Evolutionary conservation across 2,329 filamentous ascomycete species (phyloP).

Genomic region (Huntiella bhutanensis): DNA sequence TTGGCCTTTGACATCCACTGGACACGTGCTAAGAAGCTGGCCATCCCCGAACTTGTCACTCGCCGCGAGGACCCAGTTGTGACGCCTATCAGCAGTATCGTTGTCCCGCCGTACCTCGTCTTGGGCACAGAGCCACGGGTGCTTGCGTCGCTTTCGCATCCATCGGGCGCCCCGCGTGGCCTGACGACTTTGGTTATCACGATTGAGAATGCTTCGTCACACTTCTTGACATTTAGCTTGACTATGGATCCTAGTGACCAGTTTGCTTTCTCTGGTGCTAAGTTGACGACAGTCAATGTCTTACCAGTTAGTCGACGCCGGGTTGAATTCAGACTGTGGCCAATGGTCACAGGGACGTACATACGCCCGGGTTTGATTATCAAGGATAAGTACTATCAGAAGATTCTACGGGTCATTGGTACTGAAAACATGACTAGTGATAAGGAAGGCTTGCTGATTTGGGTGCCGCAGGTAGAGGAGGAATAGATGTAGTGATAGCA

Average conservation of each 20-base stretch:
- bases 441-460: constrained; percentile 44
- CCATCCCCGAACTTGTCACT: constrained; percentile 1
- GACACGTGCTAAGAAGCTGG: constrained; percentile 34
- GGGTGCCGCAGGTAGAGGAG: constrained; percentile 27
- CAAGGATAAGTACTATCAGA: constrained; percentile 82
- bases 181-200: constrained; percentile 36
- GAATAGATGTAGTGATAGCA: background rate
- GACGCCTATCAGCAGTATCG: constrained; percentile 48
- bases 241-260: constrained; percentile 82
- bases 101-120: constrained; percentile 62
- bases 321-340: constrained; percentile 56
- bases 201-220: constrained; percentile 84
- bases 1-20: constrained; percentile 59
- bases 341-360: constrained; percentile 47
- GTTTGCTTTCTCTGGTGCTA: constrained; percentile 83
- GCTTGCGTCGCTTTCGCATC: constrained; percentile 38
- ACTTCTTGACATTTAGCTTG: constrained; percentile 84
- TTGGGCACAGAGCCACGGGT: constrained; percentile 76
- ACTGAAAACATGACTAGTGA: constrained; percentile 52
- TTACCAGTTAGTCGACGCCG: constrained; percentile 61
- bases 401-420: constrained; percentile 62
- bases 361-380: constrained; percentile 57
- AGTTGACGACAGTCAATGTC: constrained; percentile 60
- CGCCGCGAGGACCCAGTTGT: constrained; percentile 7
- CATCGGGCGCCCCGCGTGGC: constrained; percentile 16